Evolutionary conservation across 768 basidiomycete genomes (phyloP).

Genomic region (Terana coerulea): DNA sequence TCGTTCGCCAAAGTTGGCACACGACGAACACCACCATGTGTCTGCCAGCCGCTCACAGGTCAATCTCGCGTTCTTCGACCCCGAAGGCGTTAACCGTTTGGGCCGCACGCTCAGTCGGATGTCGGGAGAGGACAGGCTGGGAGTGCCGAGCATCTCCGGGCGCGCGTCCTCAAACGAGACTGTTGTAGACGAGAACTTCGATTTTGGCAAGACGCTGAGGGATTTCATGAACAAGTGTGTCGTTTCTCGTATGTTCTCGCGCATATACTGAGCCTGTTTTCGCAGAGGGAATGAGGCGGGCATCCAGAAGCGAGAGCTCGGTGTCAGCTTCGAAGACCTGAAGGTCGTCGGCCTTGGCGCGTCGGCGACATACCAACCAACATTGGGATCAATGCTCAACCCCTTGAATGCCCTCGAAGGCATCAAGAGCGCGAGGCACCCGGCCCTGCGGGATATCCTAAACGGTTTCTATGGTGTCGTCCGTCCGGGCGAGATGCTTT

Average conservation of each 20-base stretch:
- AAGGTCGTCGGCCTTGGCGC: conserved; percentile 59
- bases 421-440: conserved; percentile 49
- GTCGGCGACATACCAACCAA: conserved; percentile 50
- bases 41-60: conserved; percentile 25
- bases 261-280: background rate
- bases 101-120: conserved; percentile 33
- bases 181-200: conserved; percentile 24
- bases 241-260: background rate
- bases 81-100: conserved; percentile 41
- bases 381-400: conserved; percentile 63
- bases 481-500: conserved; percentile 63
- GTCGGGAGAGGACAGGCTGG: background rate
- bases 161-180: conserved; percentile 13
- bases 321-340: conserved; percentile 57
- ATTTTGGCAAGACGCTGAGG: conserved; percentile 27
- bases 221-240: conserved; percentile 20
- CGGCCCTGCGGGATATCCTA: conserved; percentile 58
- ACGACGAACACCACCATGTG: background rate
- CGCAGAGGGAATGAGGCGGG: conserved; percentile 1
- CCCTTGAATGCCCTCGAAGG: conserved; percentile 40
- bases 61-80: conserved; percentile 51
- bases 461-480: conserved; percentile 52
- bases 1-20: background rate
- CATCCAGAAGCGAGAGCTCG: conserved; percentile 51
- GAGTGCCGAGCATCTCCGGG: background rate